A percentile compares a stretch with the other conserved stretches of the same genome.
Evolutionary conservation across 2,329 filamentous ascomycete species (phyloP).

Genomic region (Alternaria brassicicola): DNA sequence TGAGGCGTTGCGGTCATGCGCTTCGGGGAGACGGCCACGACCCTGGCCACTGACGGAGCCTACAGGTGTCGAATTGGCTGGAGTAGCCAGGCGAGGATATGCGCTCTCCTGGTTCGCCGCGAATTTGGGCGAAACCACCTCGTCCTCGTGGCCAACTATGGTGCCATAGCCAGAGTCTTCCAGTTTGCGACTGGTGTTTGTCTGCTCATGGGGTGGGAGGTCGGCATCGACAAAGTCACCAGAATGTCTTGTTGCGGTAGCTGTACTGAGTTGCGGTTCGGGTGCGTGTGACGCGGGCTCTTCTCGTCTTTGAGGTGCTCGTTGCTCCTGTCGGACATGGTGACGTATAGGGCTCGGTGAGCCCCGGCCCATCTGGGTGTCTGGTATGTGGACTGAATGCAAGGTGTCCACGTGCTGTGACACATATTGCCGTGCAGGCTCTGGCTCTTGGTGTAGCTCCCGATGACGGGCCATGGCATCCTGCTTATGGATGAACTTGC

Average conservation of each 20-base stretch:
- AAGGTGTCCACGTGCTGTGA: conserved; percentile 26
- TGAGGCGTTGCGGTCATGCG: conserved; percentile 46
- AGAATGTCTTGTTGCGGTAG: conserved; percentile 21
- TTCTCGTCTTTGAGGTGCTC: conserved; percentile 16
- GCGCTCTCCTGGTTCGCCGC: conserved; percentile 35
- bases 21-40: conserved; percentile 27
- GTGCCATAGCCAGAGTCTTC: conserved; percentile 19
- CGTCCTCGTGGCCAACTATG: conserved; percentile 11
- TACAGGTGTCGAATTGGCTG: conserved; percentile 11
- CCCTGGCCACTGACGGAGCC: conserved; percentile 10
- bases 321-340: conserved; percentile 16
- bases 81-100: conserved; percentile 30
- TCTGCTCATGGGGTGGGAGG: conserved; percentile 26
- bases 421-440: conserved; percentile 28
- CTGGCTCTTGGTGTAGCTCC: conserved; percentile 36
- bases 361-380: conserved; percentile 15
- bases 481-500: conserved; percentile 47
- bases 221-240: conserved; percentile 57
- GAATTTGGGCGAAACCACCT: conserved; percentile 25
- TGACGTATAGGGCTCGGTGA: conserved; percentile 29
- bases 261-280: conserved; percentile 4
- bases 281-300: conserved; percentile 14
- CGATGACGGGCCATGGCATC: conserved; percentile 44
- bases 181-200: conserved; percentile 27
- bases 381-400: conserved; percentile 12